phyloP scores from a whole-genome alignment of 2,329 filamentous ascomycete genomes.

The Fusarium graminum region DNA sequence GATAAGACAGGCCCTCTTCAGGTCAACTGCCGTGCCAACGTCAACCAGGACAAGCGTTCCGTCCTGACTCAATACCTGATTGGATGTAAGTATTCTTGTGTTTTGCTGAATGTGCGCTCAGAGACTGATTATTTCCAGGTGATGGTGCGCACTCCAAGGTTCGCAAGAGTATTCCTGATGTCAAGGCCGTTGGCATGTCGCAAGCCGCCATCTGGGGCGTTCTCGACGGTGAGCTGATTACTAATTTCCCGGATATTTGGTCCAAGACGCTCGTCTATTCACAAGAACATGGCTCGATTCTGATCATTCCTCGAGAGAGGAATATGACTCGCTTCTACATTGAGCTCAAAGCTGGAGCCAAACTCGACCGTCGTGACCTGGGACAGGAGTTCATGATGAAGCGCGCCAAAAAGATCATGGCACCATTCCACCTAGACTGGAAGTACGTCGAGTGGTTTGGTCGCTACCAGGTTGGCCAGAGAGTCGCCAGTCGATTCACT shows the following conservation, averaged over 20 bases:
- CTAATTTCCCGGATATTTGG: slow-evolving; percentile 81
- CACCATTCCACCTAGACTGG: slow-evolving; percentile 69
- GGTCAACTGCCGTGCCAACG: slow-evolving; percentile 65
- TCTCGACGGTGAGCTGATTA: slow-evolving; percentile 77
- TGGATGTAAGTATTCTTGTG: slow-evolving; percentile 66
- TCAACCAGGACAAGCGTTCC: slow-evolving; percentile 63
- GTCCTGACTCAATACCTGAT: slow-evolving; percentile 74
- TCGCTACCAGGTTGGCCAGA: slow-evolving; percentile 77
- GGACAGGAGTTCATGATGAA: slow-evolving; percentile 78
- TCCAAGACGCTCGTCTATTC: slow-evolving; percentile 78
- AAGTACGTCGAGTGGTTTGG: slow-evolving; percentile 77
- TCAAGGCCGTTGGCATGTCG: slow-evolving; percentile 68
- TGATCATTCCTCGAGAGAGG: slow-evolving; percentile 80
- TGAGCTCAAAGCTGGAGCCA: slow-evolving; percentile 64
- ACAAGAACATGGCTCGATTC: slow-evolving; percentile 74
- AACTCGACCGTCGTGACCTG: slow-evolving; percentile 56
- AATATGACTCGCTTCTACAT: slow-evolving; percentile 77
- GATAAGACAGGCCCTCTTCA: slow-evolving; percentile 60
- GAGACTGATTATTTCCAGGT: slow-evolving; percentile 54
- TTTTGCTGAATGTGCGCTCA: not conserved
- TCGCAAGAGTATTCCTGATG: slow-evolving; percentile 71
- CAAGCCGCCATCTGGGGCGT: slow-evolving; percentile 75
- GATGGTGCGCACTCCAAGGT: slow-evolving; percentile 81
- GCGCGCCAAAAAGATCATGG: slow-evolving; percentile 71
- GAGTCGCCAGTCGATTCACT: slow-evolving; percentile 77